phyloP scores from a whole-genome alignment of 129 eudicot genomes.

The sunflower (Helianthus annuus) region HanXRQr2.0-SUNRISE NC_035443.2:189708861-189709360 shows the following conservation, averaged over 20 bases:
- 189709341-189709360: slow-evolving; percentile 84
- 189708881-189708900: slow-evolving; percentile 85
- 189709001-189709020: slow-evolving; percentile 92
- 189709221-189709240: slow-evolving; percentile 52
- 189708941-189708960: slow-evolving; percentile 83
- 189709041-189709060: slow-evolving; percentile 58
- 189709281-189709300: slow-evolving; percentile 77
- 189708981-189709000: slow-evolving; percentile 92
- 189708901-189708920: slow-evolving; percentile 86
- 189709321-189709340: slow-evolving; percentile 80
- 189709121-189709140: slow-evolving; percentile 84
- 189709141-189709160: slow-evolving; percentile 84
- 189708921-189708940: slow-evolving; percentile 88
- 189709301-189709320: slow-evolving; percentile 90
- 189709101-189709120: slow-evolving; percentile 66
- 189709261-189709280: slow-evolving; percentile 87
- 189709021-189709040: slow-evolving; percentile 66
- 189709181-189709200: slow-evolving; percentile 85
- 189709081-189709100: slow-evolving; percentile 75
- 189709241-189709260: slow-evolving; percentile 84
- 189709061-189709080: slow-evolving; percentile 70
- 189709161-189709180: slow-evolving; percentile 66
- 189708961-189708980: slow-evolving; percentile 90
- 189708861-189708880: slow-evolving; percentile 87
- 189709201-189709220: slow-evolving; percentile 59